Percentiles rank a stretch among this genome's conserved stretches.
These are phyloP conservation scores for Nymphaea colorata DNA, from an alignment of 164 flowering plant species.

Conservation along the genomic window DNA sequence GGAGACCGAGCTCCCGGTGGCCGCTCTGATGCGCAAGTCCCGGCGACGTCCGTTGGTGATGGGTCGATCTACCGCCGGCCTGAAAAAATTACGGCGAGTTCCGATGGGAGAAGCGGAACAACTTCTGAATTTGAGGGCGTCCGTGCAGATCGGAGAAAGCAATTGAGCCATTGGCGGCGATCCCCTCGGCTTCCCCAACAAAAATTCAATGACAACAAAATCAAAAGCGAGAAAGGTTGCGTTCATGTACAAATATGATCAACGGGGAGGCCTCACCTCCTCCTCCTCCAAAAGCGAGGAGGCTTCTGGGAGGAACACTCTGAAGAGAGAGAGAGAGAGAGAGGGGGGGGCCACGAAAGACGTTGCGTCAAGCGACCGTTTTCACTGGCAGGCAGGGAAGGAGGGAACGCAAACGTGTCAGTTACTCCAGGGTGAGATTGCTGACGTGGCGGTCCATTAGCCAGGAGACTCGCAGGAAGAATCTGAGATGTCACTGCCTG, in stretches of 20 bases:
- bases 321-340: neutral
- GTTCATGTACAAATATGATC: neutral
- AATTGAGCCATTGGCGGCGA: slow-evolving; percentile 36
- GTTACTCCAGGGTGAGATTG: neutral
- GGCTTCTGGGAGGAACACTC: neutral
- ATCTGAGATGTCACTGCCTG: neutral
- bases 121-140: slow-evolving; percentile 39
- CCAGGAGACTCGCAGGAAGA: neutral
- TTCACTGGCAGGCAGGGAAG: neutral
- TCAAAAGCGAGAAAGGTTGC: neutral
- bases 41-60: slow-evolving; percentile 19
- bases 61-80: slow-evolving; percentile 13
- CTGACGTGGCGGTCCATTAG: neutral
- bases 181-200: neutral
- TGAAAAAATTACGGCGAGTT: slow-evolving; percentile 15
- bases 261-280: neutral
- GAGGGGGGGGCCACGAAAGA: neutral
- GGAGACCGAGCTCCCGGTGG: slow-evolving; percentile 25
- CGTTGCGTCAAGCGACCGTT: neutral
- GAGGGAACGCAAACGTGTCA: neutral
- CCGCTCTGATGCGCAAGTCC: slow-evolving; percentile 29
- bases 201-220: neutral
- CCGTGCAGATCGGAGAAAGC: slow-evolving; percentile 51
- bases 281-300: neutral
- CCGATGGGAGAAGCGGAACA: slow-evolving; percentile 15